phyloP scores from a whole-genome alignment of 2,329 filamentous ascomycete genomes.

The Claviceps pazoutovae region DNA sequence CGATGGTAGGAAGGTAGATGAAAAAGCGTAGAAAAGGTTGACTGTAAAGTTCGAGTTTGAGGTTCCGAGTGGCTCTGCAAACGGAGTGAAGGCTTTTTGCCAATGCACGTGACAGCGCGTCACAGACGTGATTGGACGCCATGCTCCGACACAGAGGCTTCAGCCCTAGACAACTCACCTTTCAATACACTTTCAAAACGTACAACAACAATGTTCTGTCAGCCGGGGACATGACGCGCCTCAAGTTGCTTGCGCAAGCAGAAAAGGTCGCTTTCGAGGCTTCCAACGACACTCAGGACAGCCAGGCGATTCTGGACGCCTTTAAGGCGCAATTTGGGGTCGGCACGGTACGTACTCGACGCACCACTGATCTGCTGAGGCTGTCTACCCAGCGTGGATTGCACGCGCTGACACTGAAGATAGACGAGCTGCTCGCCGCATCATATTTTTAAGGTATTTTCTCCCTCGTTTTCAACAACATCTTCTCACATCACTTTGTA shows the following conservation, averaged over 20 bases:
- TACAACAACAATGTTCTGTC: conserved; percentile 8
- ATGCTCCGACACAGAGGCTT: background rate
- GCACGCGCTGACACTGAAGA: background rate
- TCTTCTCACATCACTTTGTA: background rate
- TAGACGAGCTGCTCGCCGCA: conserved; percentile 5
- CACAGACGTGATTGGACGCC: conserved; percentile 9
- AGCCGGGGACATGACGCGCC: conserved; percentile 15
- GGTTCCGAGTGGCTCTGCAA: too few relatives aligned
- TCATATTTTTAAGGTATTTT: background rate
- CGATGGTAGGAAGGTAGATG: too few relatives aligned
- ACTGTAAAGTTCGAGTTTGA: too few relatives aligned
- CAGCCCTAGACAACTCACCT: too few relatives aligned
- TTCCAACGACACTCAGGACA: conserved; percentile 28
- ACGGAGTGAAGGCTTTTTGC: background rate
- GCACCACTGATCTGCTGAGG: too few relatives aligned
- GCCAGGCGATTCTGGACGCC: conserved; percentile 26
- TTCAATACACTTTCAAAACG: too few relatives aligned
- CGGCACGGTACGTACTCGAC: conserved; percentile 22
- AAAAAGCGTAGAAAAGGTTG: too few relatives aligned
- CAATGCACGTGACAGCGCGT: conserved; percentile 18
- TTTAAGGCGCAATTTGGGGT: conserved; percentile 25
- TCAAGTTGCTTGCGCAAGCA: conserved; percentile 15
- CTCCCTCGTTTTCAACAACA: background rate
- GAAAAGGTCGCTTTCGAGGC: conserved; percentile 15
- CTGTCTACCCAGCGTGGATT: background rate